Conservation (phyloP, 208 protist genomes). For the Trypanosoma congolense region DNA sequence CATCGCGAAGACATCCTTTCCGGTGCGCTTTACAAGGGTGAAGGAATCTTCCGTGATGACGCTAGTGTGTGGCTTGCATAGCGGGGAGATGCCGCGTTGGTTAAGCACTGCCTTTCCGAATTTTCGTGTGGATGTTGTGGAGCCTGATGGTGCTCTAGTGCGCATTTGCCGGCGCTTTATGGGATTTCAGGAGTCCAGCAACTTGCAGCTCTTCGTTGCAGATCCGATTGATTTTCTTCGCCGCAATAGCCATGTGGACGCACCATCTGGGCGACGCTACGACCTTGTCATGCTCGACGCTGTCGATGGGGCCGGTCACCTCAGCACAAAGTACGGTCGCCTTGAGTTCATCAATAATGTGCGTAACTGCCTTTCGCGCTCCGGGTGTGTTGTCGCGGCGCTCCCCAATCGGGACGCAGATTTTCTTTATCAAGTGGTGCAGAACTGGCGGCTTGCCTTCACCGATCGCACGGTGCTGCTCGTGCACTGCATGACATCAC, state of each 20-base stretch:
- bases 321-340: slow-evolving; percentile 64
- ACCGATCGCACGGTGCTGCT: slow-evolving; percentile 68
- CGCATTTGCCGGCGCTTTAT: slow-evolving; percentile 67
- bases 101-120: slow-evolving; percentile 78
- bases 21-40: slow-evolving; percentile 63
- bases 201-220: slow-evolving; percentile 46
- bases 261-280: slow-evolving; percentile 32
- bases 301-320: slow-evolving; percentile 58
- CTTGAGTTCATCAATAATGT: slow-evolving; percentile 78
- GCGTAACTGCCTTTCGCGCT: slow-evolving; percentile 54
- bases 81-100: slow-evolving; percentile 78
- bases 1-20: slow-evolving; percentile 45
- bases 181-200: slow-evolving; percentile 76
- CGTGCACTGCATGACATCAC: slow-evolving; percentile 73
- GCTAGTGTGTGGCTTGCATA: slow-evolving; percentile 79
- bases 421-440: slow-evolving; percentile 75
- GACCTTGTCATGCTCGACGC: slow-evolving; percentile 76
- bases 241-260: slow-evolving; percentile 20
- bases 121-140: slow-evolving; percentile 80
- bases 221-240: slow-evolving; percentile 72
- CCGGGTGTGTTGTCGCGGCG: slow-evolving; percentile 60
- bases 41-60: slow-evolving; percentile 63
- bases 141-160: slow-evolving; percentile 78
- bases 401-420: slow-evolving; percentile 69
- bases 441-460: slow-evolving; percentile 87